Conservation (phyloP, 306 rosid genomes). For the Arachis stenosperma region DNA sequence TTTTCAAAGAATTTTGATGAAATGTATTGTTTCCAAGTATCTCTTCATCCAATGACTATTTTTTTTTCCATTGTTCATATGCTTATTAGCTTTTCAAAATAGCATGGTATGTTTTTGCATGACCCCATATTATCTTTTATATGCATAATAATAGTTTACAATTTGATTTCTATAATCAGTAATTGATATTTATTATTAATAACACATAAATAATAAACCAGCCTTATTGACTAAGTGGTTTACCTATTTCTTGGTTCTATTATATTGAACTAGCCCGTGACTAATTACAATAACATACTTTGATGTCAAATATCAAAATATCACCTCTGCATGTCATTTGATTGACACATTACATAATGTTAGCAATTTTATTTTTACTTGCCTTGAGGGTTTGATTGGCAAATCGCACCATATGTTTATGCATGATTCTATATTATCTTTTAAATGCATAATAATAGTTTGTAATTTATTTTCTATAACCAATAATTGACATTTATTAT, state of each 20-base stretch:
- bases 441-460: too few species aligned
- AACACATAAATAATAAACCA: background rate
- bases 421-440: too few species aligned
- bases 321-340: constrained; percentile 8
- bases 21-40: background rate
- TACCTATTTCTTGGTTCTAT: too few species aligned
- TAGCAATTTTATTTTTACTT: constrained; percentile 20
- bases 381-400: constrained; percentile 1
- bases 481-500: too few species aligned
- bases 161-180: constrained; percentile 1
- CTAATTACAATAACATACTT: background rate
- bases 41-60: constrained; percentile 14
- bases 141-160: background rate
- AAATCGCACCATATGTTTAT: too few species aligned
- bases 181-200: constrained; percentile 1
- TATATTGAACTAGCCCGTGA: too few species aligned
- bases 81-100: background rate
- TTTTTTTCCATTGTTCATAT: background rate
- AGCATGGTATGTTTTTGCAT: constrained; percentile 5
- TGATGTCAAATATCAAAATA: constrained; percentile 23
- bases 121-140: background rate
- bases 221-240: too few species aligned
- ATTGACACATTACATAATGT: constrained; percentile 23
- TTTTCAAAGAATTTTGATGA: background rate
- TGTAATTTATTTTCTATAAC: too few species aligned